Evolutionary conservation across 2,329 filamentous ascomycete genomes (phyloP), one percentile per base, ranked within the genome.

Genomic region (Zopfia rhizophila): DNA sequence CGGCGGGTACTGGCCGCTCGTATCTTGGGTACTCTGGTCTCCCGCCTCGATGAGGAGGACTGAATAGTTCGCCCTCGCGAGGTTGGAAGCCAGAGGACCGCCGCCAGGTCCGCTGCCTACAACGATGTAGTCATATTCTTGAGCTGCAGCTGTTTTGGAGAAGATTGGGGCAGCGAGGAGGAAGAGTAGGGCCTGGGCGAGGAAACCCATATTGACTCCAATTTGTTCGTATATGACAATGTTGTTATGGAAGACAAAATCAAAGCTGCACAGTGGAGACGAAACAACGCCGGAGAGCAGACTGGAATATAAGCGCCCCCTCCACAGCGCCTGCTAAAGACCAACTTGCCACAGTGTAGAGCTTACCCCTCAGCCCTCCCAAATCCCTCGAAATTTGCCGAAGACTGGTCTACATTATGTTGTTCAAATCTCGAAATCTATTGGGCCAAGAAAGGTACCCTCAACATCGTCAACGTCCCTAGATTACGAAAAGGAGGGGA

Each of bases 41-140:
- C 81, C 81, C n/a, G 82, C 81, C 55, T 84, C 82, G 25, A 85
- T 75, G 4, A 86, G 74, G 7, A 86, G 77, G 3, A 81, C 79
- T 40, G 74, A 78, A 65, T 80, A 76, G 27, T 82, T 82, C 31
- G 80, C 78, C 38, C 79, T 70, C 14, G 83, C 82, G 12, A 86
- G 76, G 35, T 81, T 76, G 17, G 79, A 78, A 2, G 82, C 60
- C 2, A 63, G 36, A 7, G 58, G 52, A 3, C 58, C 58, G 7
- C 60, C 58, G 19, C 58, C 60, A 7, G 59, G 57, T 2, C 59
- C 60, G 3, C 80, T 82, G 6, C 83, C 82, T 22, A 86, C 80
- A 8, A 86, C 76, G 27, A 86, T 72, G 66, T 84, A 86, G 48
- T 86, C 83, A 58, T 86, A 86, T 8, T 42, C 46, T 32, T 54